Conservation (phyloP, 257 asterid species). For the Gentiana dahurica region DNA sequence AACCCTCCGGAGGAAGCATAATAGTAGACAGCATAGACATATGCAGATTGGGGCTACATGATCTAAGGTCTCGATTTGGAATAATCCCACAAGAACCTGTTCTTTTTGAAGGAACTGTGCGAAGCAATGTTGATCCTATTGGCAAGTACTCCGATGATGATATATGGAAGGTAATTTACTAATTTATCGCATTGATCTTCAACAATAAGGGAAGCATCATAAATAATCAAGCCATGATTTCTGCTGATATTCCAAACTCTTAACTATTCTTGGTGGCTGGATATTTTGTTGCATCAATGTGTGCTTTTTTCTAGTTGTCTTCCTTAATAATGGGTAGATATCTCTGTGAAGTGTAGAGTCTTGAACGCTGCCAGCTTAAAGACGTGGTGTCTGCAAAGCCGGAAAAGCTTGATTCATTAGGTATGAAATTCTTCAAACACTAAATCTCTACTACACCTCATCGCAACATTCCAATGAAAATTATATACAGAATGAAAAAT, state of each 20-base stretch:
- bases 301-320: no score
- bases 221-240: not conserved
- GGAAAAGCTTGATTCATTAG: conserved; percentile 77
- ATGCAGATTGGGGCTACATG: conserved; percentile 73
- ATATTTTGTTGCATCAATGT: no score
- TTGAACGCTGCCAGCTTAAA: conserved; percentile 94
- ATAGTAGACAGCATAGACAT: conserved; percentile 68
- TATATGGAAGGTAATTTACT: conserved; percentile 72
- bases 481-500: no score
- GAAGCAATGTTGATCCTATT: conserved; percentile 90
- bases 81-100: conserved; percentile 99
- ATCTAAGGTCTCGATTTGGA: conserved; percentile 90
- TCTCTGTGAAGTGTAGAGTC: conserved; percentile 37
- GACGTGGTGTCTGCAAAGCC: conserved; percentile 82
- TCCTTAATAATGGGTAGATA: not conserved
- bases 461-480: no score
- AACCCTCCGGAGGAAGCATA: conserved; percentile 77
- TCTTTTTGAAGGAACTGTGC: conserved; percentile 91
- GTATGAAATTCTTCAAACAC: conserved; percentile 19
- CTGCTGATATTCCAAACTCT: not conserved
- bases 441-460: not conserved
- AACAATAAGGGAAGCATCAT: not conserved
- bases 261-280: not conserved
- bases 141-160: conserved; percentile 77
- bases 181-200: not conserved